Evolutionary conservation across 2,329 filamentous ascomycete species (phyloP).

Genomic region (Monosporascus ibericus): DNA sequence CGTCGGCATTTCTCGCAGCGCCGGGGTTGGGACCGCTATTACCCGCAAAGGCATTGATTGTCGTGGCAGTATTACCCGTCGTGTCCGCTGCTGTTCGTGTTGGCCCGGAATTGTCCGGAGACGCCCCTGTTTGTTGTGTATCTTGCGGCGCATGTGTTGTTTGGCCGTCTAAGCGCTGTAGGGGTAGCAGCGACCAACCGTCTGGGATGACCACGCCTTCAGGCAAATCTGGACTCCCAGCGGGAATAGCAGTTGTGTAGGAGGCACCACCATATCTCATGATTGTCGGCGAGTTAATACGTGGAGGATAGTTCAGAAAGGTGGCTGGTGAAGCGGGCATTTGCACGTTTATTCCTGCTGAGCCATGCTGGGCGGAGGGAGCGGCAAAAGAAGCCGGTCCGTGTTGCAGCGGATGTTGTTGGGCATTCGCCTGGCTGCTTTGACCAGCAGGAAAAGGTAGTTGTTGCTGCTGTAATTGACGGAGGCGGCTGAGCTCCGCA

Average conservation of each 20-base stretch:
- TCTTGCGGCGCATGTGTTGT: slow-evolving; percentile 10
- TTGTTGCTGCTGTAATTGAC: slow-evolving; percentile 39
- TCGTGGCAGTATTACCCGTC: slow-evolving; percentile 3
- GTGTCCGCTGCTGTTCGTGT: slow-evolving; percentile 11
- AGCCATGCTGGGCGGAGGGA: background rate
- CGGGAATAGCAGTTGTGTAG: slow-evolving; percentile 46
- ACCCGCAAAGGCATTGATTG: slow-evolving; percentile 1
- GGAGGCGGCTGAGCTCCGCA: slow-evolving; percentile 60
- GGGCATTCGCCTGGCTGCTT: slow-evolving; percentile 12
- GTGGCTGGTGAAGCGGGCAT: slow-evolving; percentile 6
- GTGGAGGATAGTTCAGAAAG: slow-evolving; percentile 24
- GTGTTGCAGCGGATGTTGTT: slow-evolving; percentile 8
- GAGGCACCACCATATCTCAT: slow-evolving; percentile 41
- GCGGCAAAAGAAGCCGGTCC: no score
- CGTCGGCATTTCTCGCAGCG: background rate
- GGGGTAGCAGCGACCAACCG: slow-evolving; percentile 59
- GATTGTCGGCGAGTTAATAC: slow-evolving; percentile 35
- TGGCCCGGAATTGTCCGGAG: slow-evolving; percentile 6
- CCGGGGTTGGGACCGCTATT: slow-evolving; percentile 3
- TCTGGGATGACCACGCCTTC: slow-evolving; percentile 58
- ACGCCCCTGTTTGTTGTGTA: slow-evolving; percentile 7
- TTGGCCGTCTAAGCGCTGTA: slow-evolving; percentile 47
- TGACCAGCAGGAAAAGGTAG: slow-evolving; percentile 11
- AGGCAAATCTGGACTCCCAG: slow-evolving; percentile 56
- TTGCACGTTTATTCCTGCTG: slow-evolving; percentile 6